A percentile compares a stretch with the other conserved stretches of the same genome.
Evolutionary conservation across 1,284 basidiomycete genomes (phyloP).

Genomic region (Apiotrichum akiyoshidainum): DNA sequence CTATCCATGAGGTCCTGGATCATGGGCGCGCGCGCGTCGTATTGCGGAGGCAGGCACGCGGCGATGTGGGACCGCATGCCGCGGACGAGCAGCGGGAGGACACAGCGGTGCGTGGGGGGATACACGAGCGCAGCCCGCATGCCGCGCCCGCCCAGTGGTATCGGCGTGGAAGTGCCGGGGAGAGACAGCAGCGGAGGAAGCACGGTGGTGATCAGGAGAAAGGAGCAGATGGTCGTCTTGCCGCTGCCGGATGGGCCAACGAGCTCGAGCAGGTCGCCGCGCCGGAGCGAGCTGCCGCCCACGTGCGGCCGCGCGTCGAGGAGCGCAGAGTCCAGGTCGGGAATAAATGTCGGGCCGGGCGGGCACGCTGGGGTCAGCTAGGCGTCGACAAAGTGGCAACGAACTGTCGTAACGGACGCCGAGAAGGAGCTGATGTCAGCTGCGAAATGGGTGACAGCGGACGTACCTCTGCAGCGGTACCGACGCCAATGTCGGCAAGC

Average conservation of each 20-base stretch:
- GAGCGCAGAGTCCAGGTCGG: conserved; percentile 37
- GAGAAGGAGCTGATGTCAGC: conserved; percentile 21
- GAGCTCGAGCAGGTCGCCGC: conserved; percentile 48
- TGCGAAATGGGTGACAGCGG: neutral
- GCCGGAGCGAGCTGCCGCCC: conserved; percentile 29
- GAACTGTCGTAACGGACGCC: conserved; percentile 37
- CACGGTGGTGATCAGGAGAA: conserved; percentile 36
- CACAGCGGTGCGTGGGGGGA: conserved; percentile 27
- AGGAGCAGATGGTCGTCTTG: conserved; percentile 24
- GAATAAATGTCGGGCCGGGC: conserved; percentile 44
- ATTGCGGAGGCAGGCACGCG: conserved; percentile 8
- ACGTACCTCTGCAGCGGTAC: conserved; percentile 38
- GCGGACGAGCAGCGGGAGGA: conserved; percentile 18
- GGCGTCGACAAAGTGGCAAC: neutral
- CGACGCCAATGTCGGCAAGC: conserved; percentile 29
- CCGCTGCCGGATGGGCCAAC: conserved; percentile 46
- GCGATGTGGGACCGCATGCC: conserved; percentile 33
- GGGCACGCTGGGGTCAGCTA: conserved; percentile 33
- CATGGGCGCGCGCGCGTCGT: neutral
- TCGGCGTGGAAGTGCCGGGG: conserved; percentile 9
- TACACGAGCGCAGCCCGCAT: conserved; percentile 30
- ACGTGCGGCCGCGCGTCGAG: conserved; percentile 28
- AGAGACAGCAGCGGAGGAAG: conserved; percentile 24
- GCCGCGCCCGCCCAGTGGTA: conserved; percentile 36
- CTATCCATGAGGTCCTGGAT: conserved; percentile 13